These are phyloP conservation scores for Dujonia santamariae DNA, from an alignment of 1,139 yeast genomes.

Conservation along the genomic window DNA sequence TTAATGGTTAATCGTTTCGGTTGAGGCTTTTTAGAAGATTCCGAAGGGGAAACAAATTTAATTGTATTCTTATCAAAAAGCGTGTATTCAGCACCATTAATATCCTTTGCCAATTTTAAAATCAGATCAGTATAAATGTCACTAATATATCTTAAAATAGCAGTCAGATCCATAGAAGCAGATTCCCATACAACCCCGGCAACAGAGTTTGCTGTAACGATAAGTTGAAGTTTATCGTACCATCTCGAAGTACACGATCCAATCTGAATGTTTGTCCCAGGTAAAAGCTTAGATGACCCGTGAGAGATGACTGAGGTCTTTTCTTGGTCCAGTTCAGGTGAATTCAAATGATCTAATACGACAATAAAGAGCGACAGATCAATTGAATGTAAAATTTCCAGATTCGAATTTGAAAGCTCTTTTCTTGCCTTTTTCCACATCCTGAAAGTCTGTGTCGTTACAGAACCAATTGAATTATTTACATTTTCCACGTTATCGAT, in stretches of 20 bases:
- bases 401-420: conserved; percentile 45
- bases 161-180: conserved; percentile 76
- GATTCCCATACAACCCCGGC: conserved; percentile 79
- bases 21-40: conserved; percentile 38
- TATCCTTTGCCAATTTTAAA: conserved; percentile 65
- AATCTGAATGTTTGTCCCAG: conserved; percentile 55
- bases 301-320: conserved; percentile 51
- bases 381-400: conserved; percentile 42
- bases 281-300: conserved; percentile 58
- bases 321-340: conserved; percentile 52
- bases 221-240: conserved; percentile 73
- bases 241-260: conserved; percentile 79
- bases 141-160: conserved; percentile 67
- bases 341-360: conserved; percentile 53
- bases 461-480: conserved; percentile 61
- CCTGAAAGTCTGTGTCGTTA: conserved; percentile 64
- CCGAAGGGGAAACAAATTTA: conserved; percentile 35
- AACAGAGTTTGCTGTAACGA: conserved; percentile 65
- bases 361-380: conserved; percentile 68
- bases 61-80: conserved; percentile 45
- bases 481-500: conserved; percentile 40
- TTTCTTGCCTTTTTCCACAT: conserved; percentile 61
- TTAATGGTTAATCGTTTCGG: conserved; percentile 44
- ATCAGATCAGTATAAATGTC: conserved; percentile 76
- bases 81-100: conserved; percentile 69